Percentiles rank a stretch among this genome's conserved stretches.
phyloP scores from a whole-genome alignment of 169 alveolate species.

The Plasmodium cynomolgi region DNA sequence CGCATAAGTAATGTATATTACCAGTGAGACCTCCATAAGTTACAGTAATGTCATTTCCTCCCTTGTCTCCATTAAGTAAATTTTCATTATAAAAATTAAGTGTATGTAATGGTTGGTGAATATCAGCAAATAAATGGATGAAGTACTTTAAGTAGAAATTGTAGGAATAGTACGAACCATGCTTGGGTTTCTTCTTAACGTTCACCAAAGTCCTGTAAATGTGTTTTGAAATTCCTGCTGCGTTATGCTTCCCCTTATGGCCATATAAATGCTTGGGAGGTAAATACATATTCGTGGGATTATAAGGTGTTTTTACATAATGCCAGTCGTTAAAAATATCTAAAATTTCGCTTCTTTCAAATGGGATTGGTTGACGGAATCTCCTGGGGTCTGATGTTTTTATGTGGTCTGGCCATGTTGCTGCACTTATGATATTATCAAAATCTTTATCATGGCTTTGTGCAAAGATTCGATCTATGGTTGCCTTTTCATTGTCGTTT shows the following conservation, averaged over 20 bases:
- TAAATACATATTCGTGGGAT: not conserved
- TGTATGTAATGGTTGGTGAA: constrained; percentile 89
- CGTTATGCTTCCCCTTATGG: constrained; percentile 50
- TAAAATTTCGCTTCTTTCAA: constrained; percentile 20
- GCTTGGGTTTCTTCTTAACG: not conserved
- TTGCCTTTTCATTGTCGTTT: constrained; percentile 6
- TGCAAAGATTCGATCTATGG: not conserved
- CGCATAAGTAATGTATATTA: constrained; percentile 43
- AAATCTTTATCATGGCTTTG: not conserved
- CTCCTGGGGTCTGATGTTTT: not conserved
- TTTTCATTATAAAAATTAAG: constrained; percentile 67
- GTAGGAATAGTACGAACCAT: constrained; percentile 46
- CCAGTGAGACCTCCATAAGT: not conserved
- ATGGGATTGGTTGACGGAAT: not conserved
- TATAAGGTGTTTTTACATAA: constrained; percentile 15
- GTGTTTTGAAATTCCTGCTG: constrained; percentile 21
- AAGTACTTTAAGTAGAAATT: constrained; percentile 80
- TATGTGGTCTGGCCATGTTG: constrained; percentile 57
- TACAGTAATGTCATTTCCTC: constrained; percentile 77
- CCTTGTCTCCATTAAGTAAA: constrained; percentile 85
- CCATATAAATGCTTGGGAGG: constrained; percentile 4
- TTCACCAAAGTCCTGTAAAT: constrained; percentile 9
- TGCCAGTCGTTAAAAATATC: constrained; percentile 65
- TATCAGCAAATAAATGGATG: constrained; percentile 87
- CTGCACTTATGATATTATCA: constrained; percentile 2